These are phyloP conservation scores for Skeletonema menzelii DNA, from an alignment of 108 stramenopile species.

Conservation along the genomic window DNA sequence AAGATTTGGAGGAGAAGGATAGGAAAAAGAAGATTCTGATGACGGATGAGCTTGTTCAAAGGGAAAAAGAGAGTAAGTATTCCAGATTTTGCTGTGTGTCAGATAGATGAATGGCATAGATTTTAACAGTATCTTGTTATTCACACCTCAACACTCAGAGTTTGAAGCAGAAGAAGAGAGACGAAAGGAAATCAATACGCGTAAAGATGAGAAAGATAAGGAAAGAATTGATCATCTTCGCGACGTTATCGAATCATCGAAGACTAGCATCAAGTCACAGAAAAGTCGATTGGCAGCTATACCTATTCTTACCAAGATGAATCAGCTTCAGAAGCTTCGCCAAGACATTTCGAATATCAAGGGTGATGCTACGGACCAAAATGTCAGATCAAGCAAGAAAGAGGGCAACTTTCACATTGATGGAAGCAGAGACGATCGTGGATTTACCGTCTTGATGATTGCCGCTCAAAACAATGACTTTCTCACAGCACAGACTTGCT, in stretches of 20 bases:
- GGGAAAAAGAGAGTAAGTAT: too few species aligned
- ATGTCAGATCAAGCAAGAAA: neutral
- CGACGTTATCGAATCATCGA: neutral
- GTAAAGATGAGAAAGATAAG: neutral
- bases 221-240: neutral
- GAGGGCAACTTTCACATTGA: slow-evolving; percentile 1
- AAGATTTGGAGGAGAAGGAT: slow-evolving; percentile 6
- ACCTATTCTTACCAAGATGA: neutral
- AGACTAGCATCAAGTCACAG: neutral
- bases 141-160: neutral
- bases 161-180: neutral
- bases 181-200: neutral
- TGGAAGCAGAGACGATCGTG: slow-evolving; percentile 4
- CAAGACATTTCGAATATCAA: slow-evolving; percentile 2
- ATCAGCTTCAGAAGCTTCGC: slow-evolving; percentile 1
- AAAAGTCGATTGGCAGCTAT: neutral
- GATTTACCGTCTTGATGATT: slow-evolving; percentile 7
- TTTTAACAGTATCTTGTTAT: neutral
- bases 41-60: too few species aligned
- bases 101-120: neutral
- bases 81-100: neutral
- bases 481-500: slow-evolving; percentile 1
- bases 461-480: slow-evolving; percentile 17
- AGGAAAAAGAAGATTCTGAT: too few species aligned
- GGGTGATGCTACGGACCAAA: neutral